phyloP scores from a whole-genome alignment of 2,329 filamentous ascomycete genomes.

The Tolypocladium nubicola region DNA sequence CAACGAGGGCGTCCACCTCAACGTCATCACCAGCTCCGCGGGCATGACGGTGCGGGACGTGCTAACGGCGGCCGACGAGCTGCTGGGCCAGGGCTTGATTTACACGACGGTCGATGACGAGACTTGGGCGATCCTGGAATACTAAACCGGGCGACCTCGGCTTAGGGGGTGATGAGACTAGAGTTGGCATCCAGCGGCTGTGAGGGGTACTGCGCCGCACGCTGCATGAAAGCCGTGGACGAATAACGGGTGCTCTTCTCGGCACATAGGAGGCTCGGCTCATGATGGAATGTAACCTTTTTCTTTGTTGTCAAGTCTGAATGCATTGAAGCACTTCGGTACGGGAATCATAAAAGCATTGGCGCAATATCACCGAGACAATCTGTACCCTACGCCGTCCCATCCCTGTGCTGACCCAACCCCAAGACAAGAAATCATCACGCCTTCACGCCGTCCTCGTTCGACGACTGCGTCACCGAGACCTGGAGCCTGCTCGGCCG shows the following conservation, averaged over 20 bases:
- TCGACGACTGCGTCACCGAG: conserved; percentile 4
- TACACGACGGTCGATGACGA: conserved; percentile 89
- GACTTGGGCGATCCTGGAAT: conserved; percentile 78
- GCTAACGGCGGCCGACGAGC: conserved; percentile 67
- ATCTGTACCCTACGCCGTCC: not conserved
- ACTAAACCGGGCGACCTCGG: not conserved
- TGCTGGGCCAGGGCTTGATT: conserved; percentile 62
- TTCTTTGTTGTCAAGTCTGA: not conserved
- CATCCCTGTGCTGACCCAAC: too few relatives aligned
- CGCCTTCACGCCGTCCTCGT: conserved; percentile 3
- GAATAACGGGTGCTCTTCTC: not conserved
- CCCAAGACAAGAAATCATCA: not conserved
- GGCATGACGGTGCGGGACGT: conserved; percentile 61
- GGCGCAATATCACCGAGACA: not conserved
- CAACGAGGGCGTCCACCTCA: conserved; percentile 76
- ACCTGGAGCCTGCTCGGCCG: conserved; percentile 17
- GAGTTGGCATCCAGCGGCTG: not conserved
- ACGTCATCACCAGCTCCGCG: conserved; percentile 59
- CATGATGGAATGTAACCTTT: conserved; percentile 1
- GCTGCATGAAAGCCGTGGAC: not conserved
- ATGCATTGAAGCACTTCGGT: not conserved
- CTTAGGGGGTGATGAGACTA: not conserved
- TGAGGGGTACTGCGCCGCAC: not conserved
- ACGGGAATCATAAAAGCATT: not conserved
- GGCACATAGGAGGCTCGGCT: not conserved